Conservation (phyloP, 2,329 filamentous ascomycete genomes). For the Cladosporium sp. region DNA sequence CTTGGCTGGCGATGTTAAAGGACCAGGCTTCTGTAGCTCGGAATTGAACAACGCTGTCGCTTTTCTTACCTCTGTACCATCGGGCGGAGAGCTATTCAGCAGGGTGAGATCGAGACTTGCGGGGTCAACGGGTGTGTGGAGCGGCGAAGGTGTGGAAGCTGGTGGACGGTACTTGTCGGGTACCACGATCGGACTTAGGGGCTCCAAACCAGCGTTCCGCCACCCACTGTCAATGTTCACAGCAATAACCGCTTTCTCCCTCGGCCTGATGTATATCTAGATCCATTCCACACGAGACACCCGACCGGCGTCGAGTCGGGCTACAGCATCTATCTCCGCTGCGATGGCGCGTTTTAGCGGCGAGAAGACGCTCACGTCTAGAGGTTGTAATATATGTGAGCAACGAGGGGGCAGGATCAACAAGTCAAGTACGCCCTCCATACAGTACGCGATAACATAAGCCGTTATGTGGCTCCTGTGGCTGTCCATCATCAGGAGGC, state of each 20-base stretch:
- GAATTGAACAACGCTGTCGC: neutral
- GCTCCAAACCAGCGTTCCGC: too few species aligned
- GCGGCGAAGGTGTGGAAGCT: neutral
- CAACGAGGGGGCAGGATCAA: too few species aligned
- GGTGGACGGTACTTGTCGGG: too few species aligned
- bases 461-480: too few species aligned
- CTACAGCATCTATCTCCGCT: conserved; percentile 2
- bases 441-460: too few species aligned
- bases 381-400: too few species aligned
- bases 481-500: too few species aligned
- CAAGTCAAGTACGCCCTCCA: too few species aligned
- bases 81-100: neutral
- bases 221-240: too few species aligned
- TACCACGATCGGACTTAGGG: too few species aligned
- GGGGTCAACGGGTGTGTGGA: neutral
- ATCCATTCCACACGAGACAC: conserved; percentile 2
- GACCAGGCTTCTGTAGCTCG: neutral
- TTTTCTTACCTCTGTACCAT: neutral
- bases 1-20: neutral
- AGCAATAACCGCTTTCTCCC: too few species aligned
- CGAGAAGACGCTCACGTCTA: neutral
- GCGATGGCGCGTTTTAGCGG: conserved; percentile 20
- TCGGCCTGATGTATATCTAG: conserved; percentile 17
- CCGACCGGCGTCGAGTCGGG: conserved; percentile 2
- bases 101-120: neutral